phyloP scores from a whole-genome alignment of 164 flowering plant species.

The Nymphaea colorata region DNA sequence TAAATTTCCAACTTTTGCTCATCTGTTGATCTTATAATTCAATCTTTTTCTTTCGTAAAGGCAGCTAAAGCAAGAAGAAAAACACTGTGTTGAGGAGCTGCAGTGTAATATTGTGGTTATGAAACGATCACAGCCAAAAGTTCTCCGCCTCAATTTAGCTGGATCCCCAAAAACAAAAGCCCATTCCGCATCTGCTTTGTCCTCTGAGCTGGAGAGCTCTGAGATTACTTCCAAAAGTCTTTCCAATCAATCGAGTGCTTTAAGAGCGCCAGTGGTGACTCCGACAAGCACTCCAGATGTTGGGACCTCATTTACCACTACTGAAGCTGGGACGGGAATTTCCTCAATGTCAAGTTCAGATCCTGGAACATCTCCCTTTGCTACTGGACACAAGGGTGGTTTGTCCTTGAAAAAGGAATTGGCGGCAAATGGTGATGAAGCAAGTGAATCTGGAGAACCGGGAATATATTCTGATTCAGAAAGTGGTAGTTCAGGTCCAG shows the following conservation, averaged over 20 bases:
- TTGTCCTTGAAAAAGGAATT: not conserved
- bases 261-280: conserved; percentile 62
- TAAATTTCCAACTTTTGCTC: not conserved
- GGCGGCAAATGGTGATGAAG: conserved; percentile 4
- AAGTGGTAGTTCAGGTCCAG: conserved; percentile 27
- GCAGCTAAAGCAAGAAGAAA: conserved; percentile 52
- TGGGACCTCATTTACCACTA: conserved; percentile 46
- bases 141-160: conserved; percentile 69
- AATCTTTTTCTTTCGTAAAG: conserved; percentile 21
- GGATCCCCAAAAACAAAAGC: conserved; percentile 22
- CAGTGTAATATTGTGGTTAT: conserved; percentile 85
- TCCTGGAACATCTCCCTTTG: conserved; percentile 46
- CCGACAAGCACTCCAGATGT: conserved; percentile 82
- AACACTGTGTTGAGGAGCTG: conserved; percentile 67
- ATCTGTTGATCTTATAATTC: not conserved
- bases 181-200: not conserved
- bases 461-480: conserved; percentile 50
- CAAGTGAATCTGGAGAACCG: conserved; percentile 9
- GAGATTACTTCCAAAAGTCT: conserved; percentile 6
- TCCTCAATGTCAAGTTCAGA: conserved; percentile 82
- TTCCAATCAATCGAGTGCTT: conserved; percentile 8
- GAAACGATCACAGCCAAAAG: conserved; percentile 60
- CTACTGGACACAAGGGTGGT: conserved; percentile 13
- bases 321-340: conserved; percentile 41
- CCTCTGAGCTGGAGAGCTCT: not conserved